Conservation (phyloP, 805 yeast species). For the Nakazawaea sp. region DNA sequence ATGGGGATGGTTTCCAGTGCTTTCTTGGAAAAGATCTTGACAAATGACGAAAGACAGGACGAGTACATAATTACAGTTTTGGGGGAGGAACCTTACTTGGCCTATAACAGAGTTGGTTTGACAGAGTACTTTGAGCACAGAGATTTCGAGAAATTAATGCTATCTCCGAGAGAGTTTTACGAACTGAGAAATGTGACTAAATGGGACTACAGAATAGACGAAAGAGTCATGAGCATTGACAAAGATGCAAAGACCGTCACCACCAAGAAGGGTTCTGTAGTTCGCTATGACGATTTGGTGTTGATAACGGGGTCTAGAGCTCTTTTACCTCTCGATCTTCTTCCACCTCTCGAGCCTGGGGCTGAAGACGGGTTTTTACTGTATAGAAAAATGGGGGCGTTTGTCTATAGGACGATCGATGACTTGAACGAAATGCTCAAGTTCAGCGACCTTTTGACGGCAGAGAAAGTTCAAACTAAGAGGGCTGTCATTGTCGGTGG, state of each 20-base stretch:
- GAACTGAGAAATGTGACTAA: constrained; percentile 15
- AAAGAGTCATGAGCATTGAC: constrained; percentile 15
- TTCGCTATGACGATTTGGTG: constrained; percentile 21
- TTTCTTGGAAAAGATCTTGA: constrained; percentile 26
- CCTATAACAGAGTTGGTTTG: constrained; percentile 30
- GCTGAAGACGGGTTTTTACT: neutral
- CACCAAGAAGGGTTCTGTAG: constrained; percentile 14
- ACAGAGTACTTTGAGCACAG: constrained; percentile 24
- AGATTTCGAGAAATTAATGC: constrained; percentile 19
- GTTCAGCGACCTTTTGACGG: constrained; percentile 14
- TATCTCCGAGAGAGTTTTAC: constrained; percentile 21
- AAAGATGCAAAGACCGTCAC: constrained; percentile 12
- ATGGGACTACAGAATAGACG: constrained; percentile 21
- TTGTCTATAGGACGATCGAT: constrained; percentile 27
- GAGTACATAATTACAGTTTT: constrained; percentile 22
- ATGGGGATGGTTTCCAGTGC: constrained; percentile 31
- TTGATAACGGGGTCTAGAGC: constrained; percentile 28
- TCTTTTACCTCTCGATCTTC: constrained; percentile 19
- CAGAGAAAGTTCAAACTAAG: constrained; percentile 8
- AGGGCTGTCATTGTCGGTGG: constrained; percentile 28
- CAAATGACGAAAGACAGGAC: constrained; percentile 22
- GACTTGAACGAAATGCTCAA: constrained; percentile 23
- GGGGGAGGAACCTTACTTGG: constrained; percentile 29
- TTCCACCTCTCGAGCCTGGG: constrained; percentile 16
- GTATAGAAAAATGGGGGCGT: constrained; percentile 23